Evolutionary conservation across 1,284 basidiomycete genomes (phyloP), one percentile per base, ranked within the genome.

Genomic region (Moniliophthora roreri): DNA sequence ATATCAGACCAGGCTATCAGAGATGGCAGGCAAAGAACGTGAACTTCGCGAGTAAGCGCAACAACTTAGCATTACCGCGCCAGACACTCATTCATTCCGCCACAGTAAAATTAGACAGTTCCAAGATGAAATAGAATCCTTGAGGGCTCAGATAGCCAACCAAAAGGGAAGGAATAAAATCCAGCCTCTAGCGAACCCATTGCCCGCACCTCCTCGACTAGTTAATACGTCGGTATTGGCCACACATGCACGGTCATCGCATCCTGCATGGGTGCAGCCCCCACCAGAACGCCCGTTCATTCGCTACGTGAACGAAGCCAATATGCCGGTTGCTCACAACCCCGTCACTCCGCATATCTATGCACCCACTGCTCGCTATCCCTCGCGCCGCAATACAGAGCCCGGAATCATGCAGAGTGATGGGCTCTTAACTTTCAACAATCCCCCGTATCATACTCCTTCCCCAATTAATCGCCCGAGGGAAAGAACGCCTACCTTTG

Each of bases 11-110:
- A 7, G 41, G 47, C 32, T 39, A 37, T 18, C 46, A 28, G 47
- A 51, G 32, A 41, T 52, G 48, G 48, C 39, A 36, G 34, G 35
- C 36, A 45, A 50, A 34, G 45, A 53, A 35, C 46, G 52, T 34
- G 21, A 46, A 18, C 51, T 56, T 18, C 51, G 41, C 36, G 40
- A 48, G 55, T 56, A 11, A 18, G 51, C 16, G 36, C 7, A 9
- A 11, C 18, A 34, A 39, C 21, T n/a, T n/a, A n/a, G n/a, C n/a
- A 4, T 4, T 32, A n/a, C 44, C 41, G 24, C 28, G 15, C 28
- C 2, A n/a, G 15, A n/a, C 4, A 3, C 7, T n/a, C 24, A 10
- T 28, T 46, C 8, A 24, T 3, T 28, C 4, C 24, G 24, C 28
- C 10, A 46, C 44, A 46, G 44, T 26, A 21, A 32, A 2, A 10